phyloP scores from a whole-genome alignment of 2,329 filamentous ascomycete species.

The Sporothrix brunneoviolacea region DNA sequence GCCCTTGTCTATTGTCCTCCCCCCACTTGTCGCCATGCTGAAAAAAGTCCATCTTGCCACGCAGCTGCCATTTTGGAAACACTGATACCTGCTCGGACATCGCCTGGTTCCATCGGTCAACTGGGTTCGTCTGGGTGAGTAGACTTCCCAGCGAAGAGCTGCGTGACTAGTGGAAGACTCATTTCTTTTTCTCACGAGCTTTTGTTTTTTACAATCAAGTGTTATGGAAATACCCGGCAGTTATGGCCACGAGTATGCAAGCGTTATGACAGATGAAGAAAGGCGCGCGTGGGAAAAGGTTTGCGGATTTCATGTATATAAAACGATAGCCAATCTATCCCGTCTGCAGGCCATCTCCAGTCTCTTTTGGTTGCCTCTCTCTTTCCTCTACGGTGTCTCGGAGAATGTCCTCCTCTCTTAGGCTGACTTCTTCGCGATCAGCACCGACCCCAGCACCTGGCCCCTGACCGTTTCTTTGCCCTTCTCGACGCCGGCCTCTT shows the following conservation, averaged over 20 bases:
- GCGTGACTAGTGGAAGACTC: too few relatives aligned
- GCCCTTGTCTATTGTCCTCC: neutral
- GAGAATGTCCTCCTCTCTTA: neutral
- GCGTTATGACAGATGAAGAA: too few relatives aligned
- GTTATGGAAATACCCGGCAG: too few relatives aligned
- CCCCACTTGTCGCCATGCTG: neutral
- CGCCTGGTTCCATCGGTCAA: conserved; percentile 8
- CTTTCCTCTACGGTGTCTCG: neutral
- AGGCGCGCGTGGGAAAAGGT: too few relatives aligned
- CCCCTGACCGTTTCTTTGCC: conserved; percentile 23
- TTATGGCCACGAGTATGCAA: too few relatives aligned
- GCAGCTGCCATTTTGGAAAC: conserved; percentile 15
- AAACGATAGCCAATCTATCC: neutral
- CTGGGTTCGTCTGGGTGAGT: conserved; percentile 4
- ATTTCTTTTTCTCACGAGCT: too few relatives aligned
- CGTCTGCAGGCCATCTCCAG: too few relatives aligned
- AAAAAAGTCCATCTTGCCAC: neutral
- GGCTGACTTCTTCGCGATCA: conserved; percentile 6
- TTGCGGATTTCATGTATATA: neutral
- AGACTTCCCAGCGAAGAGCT: neutral
- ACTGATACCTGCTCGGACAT: conserved; percentile 16
- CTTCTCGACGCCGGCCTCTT: conserved; percentile 29
- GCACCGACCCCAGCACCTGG: conserved; percentile 1
- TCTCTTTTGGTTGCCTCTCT: too few relatives aligned
- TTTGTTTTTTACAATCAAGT: too few relatives aligned